Evolutionary conservation across 2,329 filamentous ascomycete species (phyloP), one percentile per base, ranked within the genome.

Genomic region (Arthrobotrys megalospora): DNA sequence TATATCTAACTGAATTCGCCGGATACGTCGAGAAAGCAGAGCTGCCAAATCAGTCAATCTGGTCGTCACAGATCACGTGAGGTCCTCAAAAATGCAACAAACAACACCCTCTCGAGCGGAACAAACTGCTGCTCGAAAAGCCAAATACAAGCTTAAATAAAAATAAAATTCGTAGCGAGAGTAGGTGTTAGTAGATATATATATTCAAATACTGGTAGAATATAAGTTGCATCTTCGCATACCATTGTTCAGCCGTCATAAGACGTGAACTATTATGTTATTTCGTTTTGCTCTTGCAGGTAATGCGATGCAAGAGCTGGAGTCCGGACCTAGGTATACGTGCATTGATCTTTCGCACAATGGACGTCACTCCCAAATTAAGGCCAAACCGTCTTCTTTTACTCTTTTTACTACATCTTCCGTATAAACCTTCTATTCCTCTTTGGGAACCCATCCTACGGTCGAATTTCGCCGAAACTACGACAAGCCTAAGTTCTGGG

Each of bases 401-500:
- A 28, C 21, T 24, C 1, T 28, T 32, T 52, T 10, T 16, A 16
- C 43, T 10, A 32, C 6, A 36, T 47, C 24, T 64, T 34, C 41
- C 41, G 16, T 64, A 50, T n/a, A 64, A 36, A 28, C 11, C 24
- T 11, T 48, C 24, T 48, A 21, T 36, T n/a, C 21, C 38, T 12
- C 6, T 48, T 63, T 14, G 38, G 38, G 53, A 21, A 58, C 32
- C 32, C 32, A 11, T 38, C 43, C 38, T n/a, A 38, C 73, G 73
- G 73, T 77, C 66, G 66, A 77, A 65, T 71, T 71, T 77, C 73
- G 60, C 73, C 73, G 73, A 77, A 62, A 68, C 12, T 16, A 68
- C 24, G 48, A 58, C 65, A 43, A 60, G 55, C 55, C 55, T 60
- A 60, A 60, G 41, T 50, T 47, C 34, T 70, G 66, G 58, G 38